A percentile compares a stretch with the other conserved stretches of the same genome.
phyloP scores from a whole-genome alignment of 2,329 filamentous ascomycete species.

The Fusarium buxicola region DNA sequence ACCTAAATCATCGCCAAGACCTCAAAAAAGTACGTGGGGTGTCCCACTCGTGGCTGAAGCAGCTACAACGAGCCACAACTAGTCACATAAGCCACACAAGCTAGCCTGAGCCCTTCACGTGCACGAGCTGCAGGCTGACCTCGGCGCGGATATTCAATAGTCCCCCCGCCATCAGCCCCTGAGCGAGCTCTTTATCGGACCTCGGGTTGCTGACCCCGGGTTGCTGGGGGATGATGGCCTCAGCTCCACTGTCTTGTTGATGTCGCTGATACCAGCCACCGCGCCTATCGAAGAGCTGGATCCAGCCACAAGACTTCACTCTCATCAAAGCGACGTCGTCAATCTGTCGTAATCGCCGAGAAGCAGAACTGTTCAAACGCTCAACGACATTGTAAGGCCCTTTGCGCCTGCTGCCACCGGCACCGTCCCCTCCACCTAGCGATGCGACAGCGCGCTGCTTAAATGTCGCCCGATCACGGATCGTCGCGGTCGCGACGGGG shows the following conservation, averaged over 20 bases:
- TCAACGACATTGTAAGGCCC: conserved; percentile 25
- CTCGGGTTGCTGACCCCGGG: conserved; percentile 43
- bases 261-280: conserved; percentile 48
- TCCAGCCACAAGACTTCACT: conserved; percentile 30
- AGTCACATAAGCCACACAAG: conserved; percentile 22
- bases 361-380: neutral
- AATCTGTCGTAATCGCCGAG: conserved; percentile 21
- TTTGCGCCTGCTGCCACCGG: conserved; percentile 37
- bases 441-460: conserved; percentile 52
- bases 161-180: conserved; percentile 43
- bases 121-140: conserved; percentile 20
- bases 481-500: conserved; percentile 70
- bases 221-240: conserved; percentile 46
- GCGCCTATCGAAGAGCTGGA: conserved; percentile 42
- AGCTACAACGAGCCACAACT: neutral
- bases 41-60: conserved; percentile 44
- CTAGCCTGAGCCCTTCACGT: conserved; percentile 35
- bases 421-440: conserved; percentile 42
- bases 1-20: conserved; percentile 43
- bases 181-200: conserved; percentile 42
- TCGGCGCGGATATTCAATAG: conserved; percentile 47
- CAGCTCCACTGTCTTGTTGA: conserved; percentile 48
- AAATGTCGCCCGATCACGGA: conserved; percentile 71
- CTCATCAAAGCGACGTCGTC: conserved; percentile 24
- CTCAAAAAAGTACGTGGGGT: conserved; percentile 43